A percentile compares a stretch with the other conserved stretches of the same genome.
These are phyloP conservation scores for Aspergillus avenaceus DNA, from an alignment of 495 filamentous ascomycete species.

Conservation along the genomic window DNA sequence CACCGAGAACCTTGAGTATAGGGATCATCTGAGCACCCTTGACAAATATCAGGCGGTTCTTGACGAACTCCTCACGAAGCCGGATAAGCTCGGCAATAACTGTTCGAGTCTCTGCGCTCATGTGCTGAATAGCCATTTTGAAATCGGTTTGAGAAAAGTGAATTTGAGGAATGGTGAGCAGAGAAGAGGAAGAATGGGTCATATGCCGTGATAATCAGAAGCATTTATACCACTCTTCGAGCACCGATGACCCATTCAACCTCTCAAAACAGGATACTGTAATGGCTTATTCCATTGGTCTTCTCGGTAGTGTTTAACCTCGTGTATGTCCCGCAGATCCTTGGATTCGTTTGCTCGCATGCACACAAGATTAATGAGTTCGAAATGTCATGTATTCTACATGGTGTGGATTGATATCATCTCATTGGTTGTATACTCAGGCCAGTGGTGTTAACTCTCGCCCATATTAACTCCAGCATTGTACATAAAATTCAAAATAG, in stretches of 20 bases:
- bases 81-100: background rate
- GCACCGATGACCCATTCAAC: background rate
- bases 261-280: background rate
- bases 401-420: too few species aligned
- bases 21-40: background rate
- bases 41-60: background rate
- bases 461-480: too few species aligned
- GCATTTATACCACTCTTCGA: background rate
- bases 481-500: too few species aligned
- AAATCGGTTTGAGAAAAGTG: background rate
- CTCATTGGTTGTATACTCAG: too few species aligned
- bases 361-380: background rate
- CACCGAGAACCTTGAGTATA: background rate
- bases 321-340: background rate
- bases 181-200: background rate
- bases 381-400: too few species aligned
- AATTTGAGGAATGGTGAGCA: background rate
- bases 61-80: background rate
- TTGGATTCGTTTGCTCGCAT: background rate
- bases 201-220: background rate
- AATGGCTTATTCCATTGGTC: background rate
- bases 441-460: too few species aligned
- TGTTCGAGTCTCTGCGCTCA: background rate
- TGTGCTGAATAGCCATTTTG: background rate
- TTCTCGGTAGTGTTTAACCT: background rate